These are phyloP conservation scores for Lachancea dasiensis DNA, from an alignment of 805 yeast genomes.

Conservation along the genomic window DNA sequence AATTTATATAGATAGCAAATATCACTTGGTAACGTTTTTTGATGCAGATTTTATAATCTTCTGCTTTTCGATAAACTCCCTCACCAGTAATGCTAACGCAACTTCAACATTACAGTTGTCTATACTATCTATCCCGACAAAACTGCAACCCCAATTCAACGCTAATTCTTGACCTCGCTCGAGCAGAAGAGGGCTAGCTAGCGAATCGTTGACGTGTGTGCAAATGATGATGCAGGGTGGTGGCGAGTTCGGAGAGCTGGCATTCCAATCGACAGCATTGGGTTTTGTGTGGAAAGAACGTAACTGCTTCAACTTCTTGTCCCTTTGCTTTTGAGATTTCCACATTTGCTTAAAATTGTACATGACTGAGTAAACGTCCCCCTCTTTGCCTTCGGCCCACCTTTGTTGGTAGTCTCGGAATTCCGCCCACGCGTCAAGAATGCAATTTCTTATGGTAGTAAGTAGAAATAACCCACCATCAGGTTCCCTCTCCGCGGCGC, in stretches of 20 bases:
- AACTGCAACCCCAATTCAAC: slow-evolving; percentile 57
- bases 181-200: slow-evolving; percentile 55
- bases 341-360: slow-evolving; percentile 53
- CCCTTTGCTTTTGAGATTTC: slow-evolving; percentile 37
- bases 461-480: slow-evolving; percentile 30
- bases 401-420: slow-evolving; percentile 46
- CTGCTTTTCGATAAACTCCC: slow-evolving; percentile 51
- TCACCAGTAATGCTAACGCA: slow-evolving; percentile 47
- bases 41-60: slow-evolving; percentile 16
- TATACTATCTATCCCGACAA: slow-evolving; percentile 54
- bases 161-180: slow-evolving; percentile 56
- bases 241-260: slow-evolving; percentile 36
- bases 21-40: not conserved
- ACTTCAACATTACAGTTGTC: slow-evolving; percentile 49
- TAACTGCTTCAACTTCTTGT: slow-evolving; percentile 28
- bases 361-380: slow-evolving; percentile 57
- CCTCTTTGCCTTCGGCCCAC: slow-evolving; percentile 62
- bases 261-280: slow-evolving; percentile 32
- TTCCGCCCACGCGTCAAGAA: slow-evolving; percentile 71
- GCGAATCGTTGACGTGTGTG: slow-evolving; percentile 51
- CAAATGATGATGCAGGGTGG: slow-evolving; percentile 69
- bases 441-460: slow-evolving; percentile 46
- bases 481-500: slow-evolving; percentile 10
- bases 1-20: not conserved
- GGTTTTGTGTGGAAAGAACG: slow-evolving; percentile 28